phyloP scores from a whole-genome alignment of 495 filamentous ascomycete genomes.

The Cladorrhinum samala region DNA sequence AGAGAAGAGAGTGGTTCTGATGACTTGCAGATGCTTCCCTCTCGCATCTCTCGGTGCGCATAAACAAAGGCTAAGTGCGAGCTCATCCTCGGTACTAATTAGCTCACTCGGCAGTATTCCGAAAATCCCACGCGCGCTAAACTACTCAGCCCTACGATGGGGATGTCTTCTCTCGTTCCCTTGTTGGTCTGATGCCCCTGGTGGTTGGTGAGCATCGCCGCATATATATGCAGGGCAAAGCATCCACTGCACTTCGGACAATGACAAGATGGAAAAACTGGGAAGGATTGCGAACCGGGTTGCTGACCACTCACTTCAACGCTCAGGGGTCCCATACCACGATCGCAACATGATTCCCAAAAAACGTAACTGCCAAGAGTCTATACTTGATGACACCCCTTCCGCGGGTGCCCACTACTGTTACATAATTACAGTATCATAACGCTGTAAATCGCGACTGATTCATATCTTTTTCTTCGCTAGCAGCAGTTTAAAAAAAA shows the following conservation, averaged over 20 bases:
- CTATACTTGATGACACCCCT: not conserved
- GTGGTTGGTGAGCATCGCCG: too few relatives aligned
- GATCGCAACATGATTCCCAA: too few relatives aligned
- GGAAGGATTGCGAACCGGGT: not conserved
- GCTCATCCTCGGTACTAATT: too few relatives aligned
- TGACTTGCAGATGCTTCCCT: too few relatives aligned
- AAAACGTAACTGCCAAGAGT: not conserved
- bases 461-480: too few relatives aligned
- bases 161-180: not conserved
- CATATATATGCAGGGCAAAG: too few relatives aligned
- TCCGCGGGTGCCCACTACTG: slow-evolving; percentile 8
- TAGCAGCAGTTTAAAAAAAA: too few relatives aligned
- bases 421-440: slow-evolving; percentile 22
- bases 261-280: too few relatives aligned
- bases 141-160: not conserved
- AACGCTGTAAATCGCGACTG: not conserved
- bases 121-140: not conserved
- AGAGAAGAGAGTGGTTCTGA: not conserved
- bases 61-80: not conserved
- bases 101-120: not conserved
- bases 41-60: too few relatives aligned
- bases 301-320: not conserved
- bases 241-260: not conserved
- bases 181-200: not conserved
- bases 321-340: too few relatives aligned